Base-by-base conservation (phyloP, 768 basidiomycete species). In the Boletus rubescentipes region DNA sequence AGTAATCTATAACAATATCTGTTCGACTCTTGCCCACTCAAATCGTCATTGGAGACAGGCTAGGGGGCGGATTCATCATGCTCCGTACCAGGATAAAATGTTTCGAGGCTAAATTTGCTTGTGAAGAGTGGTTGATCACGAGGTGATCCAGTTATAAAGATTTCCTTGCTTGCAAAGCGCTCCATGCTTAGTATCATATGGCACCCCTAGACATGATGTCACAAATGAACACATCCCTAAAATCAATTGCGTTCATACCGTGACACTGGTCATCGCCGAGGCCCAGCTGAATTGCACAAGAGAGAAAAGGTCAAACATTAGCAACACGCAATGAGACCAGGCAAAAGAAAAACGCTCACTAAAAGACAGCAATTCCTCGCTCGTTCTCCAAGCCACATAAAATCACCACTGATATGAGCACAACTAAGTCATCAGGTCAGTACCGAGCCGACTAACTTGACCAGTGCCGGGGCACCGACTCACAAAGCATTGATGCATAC, bases 111-210 rank as follows among this genome's bases (percentile, higher is more conserved):
- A 26, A 66, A 14, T 23, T 45, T 6, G 23, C 53, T 66, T 3
- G 64, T 60, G 14, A 66, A n/a, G n/a, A n/a, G 14, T 12, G 16
- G 6, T 8, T 26, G 41, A 6, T 5, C 9, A 4, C 15, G 6
- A 2, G 42, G 9, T 2, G 29, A 16, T 14, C n/a, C 41, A 5
- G 5, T 14, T 5, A 29, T 6, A 16, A 16, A 26, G n/a, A n/a
- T n/a, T 23, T 50, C 29, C 30, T 9, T 43, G 32, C 51, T 53
- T 29, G 58, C 51, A 12, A 70, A 57, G n/a, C 55, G 46, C 29
- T 64, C 64, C 61, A 62, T 67, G 36, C 56, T 62, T 4, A 62
- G 23, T 39, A 71, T 56, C 49, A 67, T 43, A 16, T 38, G 53
- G 49, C 69, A 68, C 4, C 64, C 69, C 67, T 68, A 7, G 26